These are phyloP conservation scores for Oenanthe javanica DNA, from an alignment of 140 eudicot species.

Conservation along the genomic window DNA sequence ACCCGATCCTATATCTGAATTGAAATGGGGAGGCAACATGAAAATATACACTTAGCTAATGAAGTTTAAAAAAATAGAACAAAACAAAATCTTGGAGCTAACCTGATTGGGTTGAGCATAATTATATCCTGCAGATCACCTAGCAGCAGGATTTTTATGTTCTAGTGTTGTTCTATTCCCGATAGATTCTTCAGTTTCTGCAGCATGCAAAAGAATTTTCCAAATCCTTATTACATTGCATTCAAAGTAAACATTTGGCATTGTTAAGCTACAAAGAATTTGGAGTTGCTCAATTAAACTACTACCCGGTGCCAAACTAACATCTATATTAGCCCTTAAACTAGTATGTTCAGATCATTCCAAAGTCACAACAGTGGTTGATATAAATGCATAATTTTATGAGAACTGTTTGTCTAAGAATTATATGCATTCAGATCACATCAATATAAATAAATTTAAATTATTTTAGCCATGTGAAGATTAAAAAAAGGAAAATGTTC, in stretches of 20 bases:
- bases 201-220: conserved; percentile 10
- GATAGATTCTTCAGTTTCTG: conserved; percentile 85
- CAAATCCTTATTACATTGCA: background rate
- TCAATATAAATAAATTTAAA: background rate
- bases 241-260: background rate
- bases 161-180: conserved; percentile 21
- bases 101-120: background rate
- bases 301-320: background rate
- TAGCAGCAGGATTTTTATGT: background rate
- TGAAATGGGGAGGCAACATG: background rate
- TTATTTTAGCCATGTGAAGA: background rate
- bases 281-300: background rate
- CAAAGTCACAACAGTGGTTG: background rate
- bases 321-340: background rate
- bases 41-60: background rate
- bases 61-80: background rate
- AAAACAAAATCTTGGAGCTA: background rate
- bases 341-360: background rate
- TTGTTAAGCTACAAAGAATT: background rate
- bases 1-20: background rate
- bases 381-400: background rate
- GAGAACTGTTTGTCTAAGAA: background rate
- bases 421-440: background rate
- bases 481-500: too few relatives aligned
- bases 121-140: background rate